A percentile compares a stretch with the other conserved stretches of the same genome.
phyloP scores from a whole-genome alignment of 305 asterid species.

The Fraxinus floribunda region DNA sequence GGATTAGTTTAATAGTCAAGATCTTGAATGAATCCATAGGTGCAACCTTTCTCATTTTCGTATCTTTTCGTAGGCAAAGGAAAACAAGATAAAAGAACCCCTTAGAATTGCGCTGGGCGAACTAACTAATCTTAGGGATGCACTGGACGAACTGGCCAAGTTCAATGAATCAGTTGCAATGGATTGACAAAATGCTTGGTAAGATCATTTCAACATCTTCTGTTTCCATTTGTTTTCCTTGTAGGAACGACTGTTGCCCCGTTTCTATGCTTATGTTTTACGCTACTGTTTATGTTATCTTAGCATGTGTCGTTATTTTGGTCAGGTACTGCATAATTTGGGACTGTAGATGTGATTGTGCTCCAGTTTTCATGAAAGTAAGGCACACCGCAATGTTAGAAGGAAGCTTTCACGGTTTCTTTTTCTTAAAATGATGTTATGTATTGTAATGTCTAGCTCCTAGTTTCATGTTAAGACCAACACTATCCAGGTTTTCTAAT shows the following conservation, averaged over 20 bases:
- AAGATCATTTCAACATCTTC: slow-evolving; percentile 19
- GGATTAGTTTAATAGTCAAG: not conserved
- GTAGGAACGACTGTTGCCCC: not conserved
- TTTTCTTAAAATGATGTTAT: not conserved
- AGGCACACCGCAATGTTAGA: not conserved
- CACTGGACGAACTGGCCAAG: slow-evolving; percentile 54
- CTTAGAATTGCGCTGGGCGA: slow-evolving; percentile 56
- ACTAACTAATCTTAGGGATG: slow-evolving; percentile 56
- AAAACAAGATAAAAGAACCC: slow-evolving; percentile 48
- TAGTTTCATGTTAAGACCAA: not conserved
- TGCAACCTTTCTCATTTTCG: not conserved
- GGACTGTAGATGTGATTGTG: not conserved
- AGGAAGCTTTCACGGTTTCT: not conserved
- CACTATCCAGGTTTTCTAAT: not conserved
- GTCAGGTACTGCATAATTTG: slow-evolving; percentile 1
- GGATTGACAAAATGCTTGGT: slow-evolving; percentile 27
- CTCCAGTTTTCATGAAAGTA: slow-evolving; percentile 7
- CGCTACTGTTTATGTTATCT: not conserved
- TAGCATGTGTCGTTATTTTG: not conserved
- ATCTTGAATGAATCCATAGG: not conserved
- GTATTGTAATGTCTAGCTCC: not conserved
- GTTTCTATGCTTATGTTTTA: not conserved
- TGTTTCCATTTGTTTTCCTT: not conserved
- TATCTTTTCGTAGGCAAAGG: slow-evolving; percentile 47
- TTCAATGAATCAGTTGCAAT: slow-evolving; percentile 37